Base-by-base conservation (phyloP, 2,329 filamentous ascomycete species). In the Leptoxyphium fumago region DNA sequence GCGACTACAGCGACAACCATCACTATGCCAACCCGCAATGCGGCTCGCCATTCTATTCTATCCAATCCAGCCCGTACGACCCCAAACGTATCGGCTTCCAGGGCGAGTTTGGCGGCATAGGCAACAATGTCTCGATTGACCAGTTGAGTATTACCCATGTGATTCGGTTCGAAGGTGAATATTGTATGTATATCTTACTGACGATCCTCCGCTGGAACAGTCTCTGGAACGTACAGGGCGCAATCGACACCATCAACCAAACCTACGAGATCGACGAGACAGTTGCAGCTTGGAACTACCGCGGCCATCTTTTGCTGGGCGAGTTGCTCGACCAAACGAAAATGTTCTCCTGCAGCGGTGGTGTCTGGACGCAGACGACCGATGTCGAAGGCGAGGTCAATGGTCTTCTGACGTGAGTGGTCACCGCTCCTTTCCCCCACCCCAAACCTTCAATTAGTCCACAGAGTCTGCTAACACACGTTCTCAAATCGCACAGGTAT, bases 341-440 rank as follows among this genome's bases (percentile, higher is more conserved):
- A 46, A 61, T 61, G 10, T 83, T 69, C 45, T 68, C 74, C 0
- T 84, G 81, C 61, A 80, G 74, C 29, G 80, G 75, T 0, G 81
- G 73, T 10, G 72, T 84, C 0, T 84, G 78, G 72, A 84, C 81
- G 1, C 80, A 84, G 64, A 84, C 80, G 0, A 82, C 77, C 0
- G 81, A 84, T 52, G 80, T 84, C 0, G 80, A 84, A 56, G 80
- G 80, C 4, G 81, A 84, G 57, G 77, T 84, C 8, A 85, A 84
- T 51, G 81, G 81, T 0, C 63, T 85, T 45, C 58, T 82, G 51
- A 82, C 79, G 0, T 36, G 15, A 36, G 32, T 15, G 13, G 15
- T 15, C 32, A 4, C 29, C 29, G 9, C 32, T 13, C 15, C 32
- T 15, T 36, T 9, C 3, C 32, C 32, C 32, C 5, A 3, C 32